Conservation (phyloP, 495 filamentous ascomycete species). For the Xylaria nigripes region DNA sequence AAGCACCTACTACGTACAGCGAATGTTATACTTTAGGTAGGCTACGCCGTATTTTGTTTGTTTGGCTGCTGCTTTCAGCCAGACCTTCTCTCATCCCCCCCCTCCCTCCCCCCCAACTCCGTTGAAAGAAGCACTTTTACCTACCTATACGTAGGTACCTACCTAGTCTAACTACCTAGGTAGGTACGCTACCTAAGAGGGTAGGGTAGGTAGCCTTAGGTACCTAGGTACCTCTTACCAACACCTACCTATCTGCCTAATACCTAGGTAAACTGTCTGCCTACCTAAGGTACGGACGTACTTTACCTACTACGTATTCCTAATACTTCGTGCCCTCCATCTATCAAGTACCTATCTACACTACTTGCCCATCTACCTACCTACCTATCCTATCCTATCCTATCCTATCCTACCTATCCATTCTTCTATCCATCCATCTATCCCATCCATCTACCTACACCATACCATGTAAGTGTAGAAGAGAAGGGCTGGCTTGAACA, state of each 20-base stretch:
- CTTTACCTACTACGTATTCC: too few relatives aligned
- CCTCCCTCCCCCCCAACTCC: not conserved
- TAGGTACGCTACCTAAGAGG: too few relatives aligned
- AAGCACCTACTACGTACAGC: not conserved
- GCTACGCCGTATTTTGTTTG: slow-evolving; percentile 3
- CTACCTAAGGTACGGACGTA: too few relatives aligned
- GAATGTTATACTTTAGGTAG: not conserved
- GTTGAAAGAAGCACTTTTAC: not conserved
- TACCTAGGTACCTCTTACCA: slow-evolving; percentile 5
- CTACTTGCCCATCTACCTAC: slow-evolving; percentile 24
- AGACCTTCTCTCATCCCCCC: slow-evolving; percentile 4
- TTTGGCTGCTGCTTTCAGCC: slow-evolving; percentile 17
- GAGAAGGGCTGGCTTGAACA: too few relatives aligned
- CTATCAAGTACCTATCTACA: slow-evolving; percentile 6
- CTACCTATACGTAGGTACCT: slow-evolving; percentile 4
- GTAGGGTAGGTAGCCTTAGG: too few relatives aligned
- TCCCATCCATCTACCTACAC: too few relatives aligned
- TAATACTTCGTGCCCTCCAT: not conserved
- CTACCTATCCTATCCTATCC: slow-evolving; percentile 9
- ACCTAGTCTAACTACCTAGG: too few relatives aligned
- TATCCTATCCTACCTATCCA: not conserved
- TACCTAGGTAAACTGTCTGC: too few relatives aligned
- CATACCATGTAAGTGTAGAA: too few relatives aligned
- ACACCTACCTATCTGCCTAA: too few relatives aligned
- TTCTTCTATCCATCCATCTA: slow-evolving; percentile 28